phyloP scores from a whole-genome alignment of 305 asterid species.

The Fraxinus paxiana region DNA sequence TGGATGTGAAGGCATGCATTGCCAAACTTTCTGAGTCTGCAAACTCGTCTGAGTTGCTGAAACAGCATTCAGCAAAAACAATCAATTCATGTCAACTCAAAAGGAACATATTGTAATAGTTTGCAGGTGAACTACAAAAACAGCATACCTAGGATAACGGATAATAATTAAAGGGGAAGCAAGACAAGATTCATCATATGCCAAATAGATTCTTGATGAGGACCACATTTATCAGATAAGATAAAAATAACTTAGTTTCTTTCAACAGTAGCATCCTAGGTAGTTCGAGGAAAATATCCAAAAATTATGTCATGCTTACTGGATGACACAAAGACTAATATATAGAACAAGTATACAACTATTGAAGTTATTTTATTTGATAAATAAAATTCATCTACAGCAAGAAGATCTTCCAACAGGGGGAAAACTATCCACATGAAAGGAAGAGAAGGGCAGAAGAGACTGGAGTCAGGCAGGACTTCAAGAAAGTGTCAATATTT shows the following conservation, averaged over 20 bases:
- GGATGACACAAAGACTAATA: background rate
- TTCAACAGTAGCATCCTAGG: background rate
- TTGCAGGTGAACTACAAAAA: background rate
- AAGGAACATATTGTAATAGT: conserved; percentile 18
- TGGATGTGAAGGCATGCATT: conserved; percentile 49
- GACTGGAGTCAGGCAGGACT: background rate
- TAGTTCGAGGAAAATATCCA: background rate
- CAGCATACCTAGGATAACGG: background rate
- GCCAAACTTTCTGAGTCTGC: conserved; percentile 47
- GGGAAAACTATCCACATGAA: background rate
- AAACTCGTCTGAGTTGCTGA: conserved; percentile 53
- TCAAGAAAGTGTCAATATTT: conserved; percentile 5
- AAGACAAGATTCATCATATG: background rate
- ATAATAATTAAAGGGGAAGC: background rate
- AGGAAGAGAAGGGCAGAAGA: background rate
- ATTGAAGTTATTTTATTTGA: background rate
- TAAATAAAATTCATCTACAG: background rate
- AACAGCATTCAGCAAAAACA: conserved; percentile 20
- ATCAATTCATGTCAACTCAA: conserved; percentile 6
- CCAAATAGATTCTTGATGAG: conserved; percentile 6
- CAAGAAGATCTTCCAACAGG: background rate
- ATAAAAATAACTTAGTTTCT: background rate
- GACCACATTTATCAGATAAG: conserved; percentile 4
- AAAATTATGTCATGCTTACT: background rate
- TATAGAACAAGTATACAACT: background rate